A percentile compares a stretch with the other conserved stretches of the same genome.
phyloP scores from a whole-genome alignment of 176 grass and related monocot species.

The Pontederia crassipes region DNA sequence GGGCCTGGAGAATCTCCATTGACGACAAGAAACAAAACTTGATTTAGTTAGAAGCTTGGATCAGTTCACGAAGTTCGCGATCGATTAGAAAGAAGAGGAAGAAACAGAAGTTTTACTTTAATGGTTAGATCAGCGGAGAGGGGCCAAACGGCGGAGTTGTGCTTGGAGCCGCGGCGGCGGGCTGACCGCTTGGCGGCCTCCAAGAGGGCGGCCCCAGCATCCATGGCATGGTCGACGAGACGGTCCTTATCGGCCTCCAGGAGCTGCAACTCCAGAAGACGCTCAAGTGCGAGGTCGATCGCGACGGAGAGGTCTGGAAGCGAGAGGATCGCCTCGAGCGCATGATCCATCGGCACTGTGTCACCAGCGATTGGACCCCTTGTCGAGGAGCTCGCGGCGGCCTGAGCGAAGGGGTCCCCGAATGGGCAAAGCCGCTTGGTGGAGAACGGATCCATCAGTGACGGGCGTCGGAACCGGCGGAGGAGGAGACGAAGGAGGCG shows the following conservation, averaged over 20 bases:
- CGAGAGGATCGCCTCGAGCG: conserved; percentile 13
- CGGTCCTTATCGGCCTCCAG: conserved; percentile 20
- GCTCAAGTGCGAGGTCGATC: conserved; percentile 30
- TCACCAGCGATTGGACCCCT: not conserved
- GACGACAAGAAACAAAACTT: not conserved
- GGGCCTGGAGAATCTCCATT: too few species aligned
- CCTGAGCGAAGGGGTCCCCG: too few species aligned
- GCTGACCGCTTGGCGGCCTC: conserved; percentile 25
- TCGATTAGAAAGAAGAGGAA: not conserved
- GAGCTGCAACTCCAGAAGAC: conserved; percentile 19
- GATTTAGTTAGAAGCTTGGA: not conserved
- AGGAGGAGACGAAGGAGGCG: too few species aligned
- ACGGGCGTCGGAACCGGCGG: too few species aligned
- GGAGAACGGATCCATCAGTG: too few species aligned
- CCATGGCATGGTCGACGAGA: conserved; percentile 18
- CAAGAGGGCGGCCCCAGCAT: conserved; percentile 20
- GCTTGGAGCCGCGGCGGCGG: conserved; percentile 18
- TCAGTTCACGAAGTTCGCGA: not conserved
- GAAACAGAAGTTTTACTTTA: conserved; percentile 10
- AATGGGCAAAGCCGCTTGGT: too few species aligned
- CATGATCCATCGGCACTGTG: conserved; percentile 6
- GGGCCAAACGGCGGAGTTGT: conserved; percentile 29
- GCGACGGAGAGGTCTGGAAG: conserved; percentile 20
- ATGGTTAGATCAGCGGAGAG: conserved; percentile 30
- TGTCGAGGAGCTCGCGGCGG: not conserved